phyloP scores from a whole-genome alignment of 2,329 filamentous ascomycete species.

The Paecilomyces dactylethromorphus region DNA sequence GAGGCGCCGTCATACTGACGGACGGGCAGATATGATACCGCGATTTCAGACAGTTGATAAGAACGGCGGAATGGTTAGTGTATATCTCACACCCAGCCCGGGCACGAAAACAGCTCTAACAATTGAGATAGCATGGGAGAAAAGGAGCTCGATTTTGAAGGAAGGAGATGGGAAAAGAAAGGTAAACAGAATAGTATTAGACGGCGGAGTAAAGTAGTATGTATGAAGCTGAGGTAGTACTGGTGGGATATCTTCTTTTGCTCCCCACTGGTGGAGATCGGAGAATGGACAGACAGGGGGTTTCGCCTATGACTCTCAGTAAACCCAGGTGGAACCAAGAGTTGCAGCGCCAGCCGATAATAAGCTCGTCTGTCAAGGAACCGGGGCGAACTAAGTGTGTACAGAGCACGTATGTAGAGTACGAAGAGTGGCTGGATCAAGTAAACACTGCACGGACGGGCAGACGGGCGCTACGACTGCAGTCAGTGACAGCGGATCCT shows the following conservation, averaged over 20 bases:
- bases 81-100: background rate
- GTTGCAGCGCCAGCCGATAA: background rate
- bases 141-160: background rate
- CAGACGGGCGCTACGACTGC: background rate
- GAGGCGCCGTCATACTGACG: slow-evolving; percentile 26
- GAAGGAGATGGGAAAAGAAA: background rate
- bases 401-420: background rate
- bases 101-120: background rate
- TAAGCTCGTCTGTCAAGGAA: background rate
- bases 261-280: slow-evolving; percentile 8
- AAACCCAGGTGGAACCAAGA: background rate
- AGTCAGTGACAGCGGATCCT: background rate
- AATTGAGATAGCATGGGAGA: background rate
- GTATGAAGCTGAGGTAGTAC: slow-evolving; percentile 17
- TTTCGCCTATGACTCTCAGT: background rate
- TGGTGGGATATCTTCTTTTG: slow-evolving; percentile 6
- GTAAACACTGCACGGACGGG: background rate
- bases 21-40: slow-evolving; percentile 1
- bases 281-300: background rate
- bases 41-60: slow-evolving; percentile 1
- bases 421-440: background rate
- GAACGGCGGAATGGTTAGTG: background rate
- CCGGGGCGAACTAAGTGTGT: background rate
- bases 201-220: slow-evolving; percentile 10
- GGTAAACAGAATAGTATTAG: background rate